Conservation (phyloP, 176 grass and related monocot species). For the Eleusine coracana region DNA sequence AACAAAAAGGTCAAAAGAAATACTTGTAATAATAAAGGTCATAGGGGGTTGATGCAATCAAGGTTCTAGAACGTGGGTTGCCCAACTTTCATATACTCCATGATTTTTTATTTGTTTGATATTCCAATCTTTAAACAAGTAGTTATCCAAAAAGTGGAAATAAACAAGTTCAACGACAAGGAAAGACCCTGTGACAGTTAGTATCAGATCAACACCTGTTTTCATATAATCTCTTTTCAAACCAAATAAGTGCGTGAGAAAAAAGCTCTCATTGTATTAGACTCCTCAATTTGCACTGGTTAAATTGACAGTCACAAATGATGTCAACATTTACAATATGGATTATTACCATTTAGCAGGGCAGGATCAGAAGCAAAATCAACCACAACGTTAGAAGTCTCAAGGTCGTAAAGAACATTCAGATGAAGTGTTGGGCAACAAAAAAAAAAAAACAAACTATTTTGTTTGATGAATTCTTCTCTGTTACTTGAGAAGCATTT, state of each 20-base stretch:
- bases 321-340: neutral
- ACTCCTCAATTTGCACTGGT: neutral
- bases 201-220: neutral
- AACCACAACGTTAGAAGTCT: neutral
- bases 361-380: neutral
- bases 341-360: neutral
- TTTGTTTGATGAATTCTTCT: neutral
- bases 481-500: neutral
- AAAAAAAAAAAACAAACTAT: neutral
- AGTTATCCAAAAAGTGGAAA: neutral
- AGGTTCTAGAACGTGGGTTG: neutral
- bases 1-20: neutral
- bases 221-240: neutral
- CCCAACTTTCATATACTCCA: neutral
- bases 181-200: neutral
- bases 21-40: neutral
- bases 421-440: neutral
- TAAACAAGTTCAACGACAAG: neutral
- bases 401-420: neutral
- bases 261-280: neutral
- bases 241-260: neutral
- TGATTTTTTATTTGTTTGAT: neutral
- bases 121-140: neutral
- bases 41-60: neutral
- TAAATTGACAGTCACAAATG: neutral